Evolutionary conservation across 768 basidiomycete species (phyloP), one percentile per base, ranked within the genome.

Genomic region (Kwoniella bestiolae): DNA sequence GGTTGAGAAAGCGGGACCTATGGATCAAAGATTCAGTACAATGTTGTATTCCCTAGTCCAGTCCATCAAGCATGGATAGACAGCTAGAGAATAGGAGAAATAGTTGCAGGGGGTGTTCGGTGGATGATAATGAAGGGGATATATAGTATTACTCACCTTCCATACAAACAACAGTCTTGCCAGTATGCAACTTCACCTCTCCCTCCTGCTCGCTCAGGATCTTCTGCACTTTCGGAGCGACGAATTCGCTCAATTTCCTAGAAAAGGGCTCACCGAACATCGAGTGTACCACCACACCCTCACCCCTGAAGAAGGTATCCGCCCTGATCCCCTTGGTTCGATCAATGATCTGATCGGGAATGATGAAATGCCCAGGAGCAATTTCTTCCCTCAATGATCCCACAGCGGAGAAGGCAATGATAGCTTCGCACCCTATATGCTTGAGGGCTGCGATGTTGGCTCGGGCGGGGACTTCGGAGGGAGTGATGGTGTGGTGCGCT

Each of bases 401-500:
- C 49, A 98, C 95, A 18, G 95, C 94, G 38, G 90, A 91, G 85
- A 98, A 98, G 6, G 94, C 93, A 70, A 98, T 84, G 78, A 98
- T 87, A 53, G 88, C 91, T 69, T 89, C 87, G 7, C 93, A 91
- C 45, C 95, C 95, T 71, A 98, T 85, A 45, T 87, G 89, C 82
- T 97, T 97, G 76, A 97, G 86, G 0, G 94, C 95, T 29, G 94
- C 90, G 75, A 97, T 93, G 85, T 97, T 99, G 69, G 95, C 95
- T 56, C 91, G 88, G 0, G 85, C 82, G 51, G 94, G 94, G 7
- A 98, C 90, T 34, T 85, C 78, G 5, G 92, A 90, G 2, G 95
- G 95, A 16, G 85, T 77, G 81, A 93, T 86, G 67, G 83, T 85
- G 83, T 98, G 95, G 9, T 87, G 85, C n/a, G 80, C 76, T 14